Conservation (phyloP, 2,329 filamentous ascomycete species). For the Albifimbria verrucaria region DNA sequence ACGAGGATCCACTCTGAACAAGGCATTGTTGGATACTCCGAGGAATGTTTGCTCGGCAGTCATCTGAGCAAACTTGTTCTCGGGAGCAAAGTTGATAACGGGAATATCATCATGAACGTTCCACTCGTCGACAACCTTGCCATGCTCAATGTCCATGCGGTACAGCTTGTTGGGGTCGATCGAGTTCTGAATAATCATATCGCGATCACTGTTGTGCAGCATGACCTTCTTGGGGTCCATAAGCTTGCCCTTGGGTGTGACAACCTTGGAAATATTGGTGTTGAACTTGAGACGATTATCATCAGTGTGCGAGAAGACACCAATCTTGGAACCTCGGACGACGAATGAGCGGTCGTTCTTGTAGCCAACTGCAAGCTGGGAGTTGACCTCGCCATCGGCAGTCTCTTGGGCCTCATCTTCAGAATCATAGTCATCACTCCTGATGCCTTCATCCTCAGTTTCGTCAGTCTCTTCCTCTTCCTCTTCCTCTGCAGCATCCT, state of each 20-base stretch:
- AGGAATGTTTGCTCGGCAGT: constrained; percentile 93
- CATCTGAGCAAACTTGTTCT: constrained; percentile 98
- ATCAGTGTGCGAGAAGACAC: constrained; percentile 93
- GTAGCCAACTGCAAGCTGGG: constrained; percentile 90
- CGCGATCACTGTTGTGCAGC: constrained; percentile 85
- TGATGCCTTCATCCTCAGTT: constrained; percentile 59
- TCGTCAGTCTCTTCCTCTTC: constrained; percentile 55
- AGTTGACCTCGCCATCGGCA: constrained; percentile 80
- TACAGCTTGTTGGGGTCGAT: constrained; percentile 87
- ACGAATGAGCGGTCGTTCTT: constrained; percentile 97
- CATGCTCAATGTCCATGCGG: constrained; percentile 96
- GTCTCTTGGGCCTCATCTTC: constrained; percentile 75
- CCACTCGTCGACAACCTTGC: constrained; percentile 98
- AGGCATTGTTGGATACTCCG: constrained; percentile 85
- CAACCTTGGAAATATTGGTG: constrained; percentile 94
- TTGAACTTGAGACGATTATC: constrained; percentile 94
- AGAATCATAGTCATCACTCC: constrained; percentile 65
- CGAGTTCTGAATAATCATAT: constrained; percentile 83
- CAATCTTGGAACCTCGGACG: constrained; percentile 95
- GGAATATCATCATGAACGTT: constrained; percentile 96
- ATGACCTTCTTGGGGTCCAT: constrained; percentile 97
- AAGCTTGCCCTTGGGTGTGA: constrained; percentile 79
- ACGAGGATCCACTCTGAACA: constrained; percentile 92
- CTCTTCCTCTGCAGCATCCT: constrained; percentile 43
- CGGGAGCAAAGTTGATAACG: constrained; percentile 86